Base-by-base conservation (phyloP, 2,329 filamentous ascomycete genomes). In the Metarhizium anisopliae region DNA sequence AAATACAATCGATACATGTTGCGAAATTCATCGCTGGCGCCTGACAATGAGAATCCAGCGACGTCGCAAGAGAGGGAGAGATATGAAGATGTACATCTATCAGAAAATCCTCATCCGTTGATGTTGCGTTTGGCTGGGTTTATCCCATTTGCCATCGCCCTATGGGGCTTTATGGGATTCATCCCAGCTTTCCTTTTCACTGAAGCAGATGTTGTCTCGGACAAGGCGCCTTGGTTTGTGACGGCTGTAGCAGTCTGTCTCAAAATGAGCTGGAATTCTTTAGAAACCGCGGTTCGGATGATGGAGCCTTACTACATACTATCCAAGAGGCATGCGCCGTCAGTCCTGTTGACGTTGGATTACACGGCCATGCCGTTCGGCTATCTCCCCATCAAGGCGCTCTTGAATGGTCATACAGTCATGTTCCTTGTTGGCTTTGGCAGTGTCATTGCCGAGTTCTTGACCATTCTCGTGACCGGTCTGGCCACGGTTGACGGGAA, bases 301-400 rank as follows among this genome's bases (percentile, higher is more conserved):
- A 82, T 89, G 68, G 85, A 90, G 67, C 87, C 87, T 2, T 90
- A 87, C 64, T 88, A 85, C 65, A 81, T 88, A 57, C 78, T 90
- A 2, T 85, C 82, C 14, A 75, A 76, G 53, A 79, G 87, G 3
- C 81, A 86, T 60, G 86, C 86, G 3, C 80, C 83, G 0, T 75
- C 85, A 6, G 81, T 77, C 60, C 85, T 82, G 2, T 77, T 90
- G 6, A 85, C 83, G 0, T 78, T 90, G 10, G 87, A 90, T 68
- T 90, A 90, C 67, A 87, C 85, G 0, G 84, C 84, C 32, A 80
- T 87, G 62, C 84, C 87, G 5, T 88, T 87, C 54, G 82, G 82
- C 3, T 84, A 79, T 67, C 77, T 88, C 25, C 81, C 85, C 0
- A 62, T 86, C 50, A 76, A 78, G 57, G 85, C 85, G 3, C 71